Percentiles rank a stretch among this genome's conserved stretches.
Evolutionary conservation across 1,139 yeast genomes (phyloP).

Genomic region (Kazachstania sp.): DNA sequence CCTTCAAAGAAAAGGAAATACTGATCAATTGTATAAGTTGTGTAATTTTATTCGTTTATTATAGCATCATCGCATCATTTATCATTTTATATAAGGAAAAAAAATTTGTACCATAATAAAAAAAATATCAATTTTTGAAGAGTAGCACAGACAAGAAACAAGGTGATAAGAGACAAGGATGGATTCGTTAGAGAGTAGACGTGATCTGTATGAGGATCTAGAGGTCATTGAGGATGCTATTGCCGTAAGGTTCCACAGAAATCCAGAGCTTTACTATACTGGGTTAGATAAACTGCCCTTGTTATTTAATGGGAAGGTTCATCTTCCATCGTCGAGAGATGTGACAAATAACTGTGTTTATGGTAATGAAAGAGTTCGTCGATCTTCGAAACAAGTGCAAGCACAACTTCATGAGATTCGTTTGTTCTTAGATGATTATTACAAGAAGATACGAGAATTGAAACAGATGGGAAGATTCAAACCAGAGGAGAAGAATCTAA

Average conservation of each 20-base stretch:
- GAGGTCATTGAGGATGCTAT: conserved; percentile 51
- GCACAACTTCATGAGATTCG: conserved; percentile 66
- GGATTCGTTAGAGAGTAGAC: conserved; percentile 26
- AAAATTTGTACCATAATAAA: neutral
- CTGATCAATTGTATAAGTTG: neutral
- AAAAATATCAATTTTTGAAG: too few relatives aligned
- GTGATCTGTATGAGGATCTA: conserved; percentile 42
- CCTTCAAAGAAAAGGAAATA: conserved; percentile 44
- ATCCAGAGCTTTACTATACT: conserved; percentile 41
- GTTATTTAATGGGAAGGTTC: neutral
- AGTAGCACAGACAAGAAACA: too few relatives aligned
- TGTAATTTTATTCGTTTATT: neutral
- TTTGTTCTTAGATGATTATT: conserved; percentile 43
- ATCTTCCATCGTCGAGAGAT: conserved; percentile 13
- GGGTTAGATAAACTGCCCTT: conserved; percentile 12
- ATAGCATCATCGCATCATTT: neutral
- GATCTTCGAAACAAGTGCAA: conserved; percentile 36
- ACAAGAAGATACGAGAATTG: conserved; percentile 30
- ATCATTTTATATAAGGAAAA: neutral
- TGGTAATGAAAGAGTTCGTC: conserved; percentile 30
- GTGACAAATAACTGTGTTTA: conserved; percentile 18
- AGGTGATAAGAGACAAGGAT: neutral
- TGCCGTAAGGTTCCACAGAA: conserved; percentile 39
- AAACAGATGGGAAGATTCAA: conserved; percentile 10
- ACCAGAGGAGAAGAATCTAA: neutral